A percentile compares a stretch with the other conserved stretches of the same genome.
phyloP scores from a whole-genome alignment of 257 asterid species.

The Plantago elongata region DNA sequence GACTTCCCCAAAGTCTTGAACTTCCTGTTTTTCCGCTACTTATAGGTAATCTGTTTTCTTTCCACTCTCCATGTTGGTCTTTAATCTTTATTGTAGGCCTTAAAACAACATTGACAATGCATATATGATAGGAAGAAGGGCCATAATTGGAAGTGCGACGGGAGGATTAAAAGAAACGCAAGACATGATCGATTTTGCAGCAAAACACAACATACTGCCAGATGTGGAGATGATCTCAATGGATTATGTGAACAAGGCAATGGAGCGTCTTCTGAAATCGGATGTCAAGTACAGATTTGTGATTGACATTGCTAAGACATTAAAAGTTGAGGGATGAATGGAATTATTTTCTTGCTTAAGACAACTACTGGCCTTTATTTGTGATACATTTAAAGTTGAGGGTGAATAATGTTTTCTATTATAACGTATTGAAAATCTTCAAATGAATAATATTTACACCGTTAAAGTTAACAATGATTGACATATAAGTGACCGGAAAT shows the following conservation, averaged over 20 bases:
- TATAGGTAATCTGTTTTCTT: constrained; percentile 9
- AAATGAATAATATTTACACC: too few relatives aligned
- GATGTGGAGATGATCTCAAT: constrained; percentile 40
- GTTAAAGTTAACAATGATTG: too few relatives aligned
- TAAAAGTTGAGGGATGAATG: constrained; percentile 7
- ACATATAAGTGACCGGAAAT: too few relatives aligned
- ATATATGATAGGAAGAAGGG: constrained; percentile 26
- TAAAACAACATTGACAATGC: neutral
- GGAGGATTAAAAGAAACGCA: constrained; percentile 46
- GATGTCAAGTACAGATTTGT: constrained; percentile 42
- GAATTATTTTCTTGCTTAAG: too few relatives aligned
- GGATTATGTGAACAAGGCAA: constrained; percentile 40
- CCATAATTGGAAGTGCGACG: constrained; percentile 27
- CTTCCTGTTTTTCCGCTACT: constrained; percentile 24
- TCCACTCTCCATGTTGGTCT: too few relatives aligned
- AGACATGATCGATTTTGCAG: constrained; percentile 41
- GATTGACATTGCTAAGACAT: constrained; percentile 28
- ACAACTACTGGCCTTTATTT: too few relatives aligned
- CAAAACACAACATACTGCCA: constrained; percentile 30
- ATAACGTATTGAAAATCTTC: too few relatives aligned
- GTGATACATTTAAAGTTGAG: too few relatives aligned
- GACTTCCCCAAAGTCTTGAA: constrained; percentile 28
- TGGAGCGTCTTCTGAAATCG: constrained; percentile 39
- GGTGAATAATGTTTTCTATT: too few relatives aligned
- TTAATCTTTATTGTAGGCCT: neutral